Conservation (phyloP, 2,329 filamentous ascomycete genomes). For the Penicillium brevicompactum region DNA sequence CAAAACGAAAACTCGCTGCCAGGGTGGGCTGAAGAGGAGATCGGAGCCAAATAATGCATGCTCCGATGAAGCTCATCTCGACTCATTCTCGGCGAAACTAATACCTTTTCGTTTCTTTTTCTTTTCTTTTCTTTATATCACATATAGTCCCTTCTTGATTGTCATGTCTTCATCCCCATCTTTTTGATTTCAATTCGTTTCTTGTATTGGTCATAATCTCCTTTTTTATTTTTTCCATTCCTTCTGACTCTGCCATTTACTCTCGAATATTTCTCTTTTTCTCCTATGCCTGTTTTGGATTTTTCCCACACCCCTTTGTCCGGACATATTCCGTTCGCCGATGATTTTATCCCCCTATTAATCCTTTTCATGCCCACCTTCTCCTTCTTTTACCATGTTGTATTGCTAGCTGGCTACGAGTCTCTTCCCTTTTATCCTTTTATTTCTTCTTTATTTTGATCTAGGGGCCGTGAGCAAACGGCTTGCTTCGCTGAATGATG, state of each 20-base stretch:
- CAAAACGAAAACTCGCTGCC: slow-evolving; percentile 59
- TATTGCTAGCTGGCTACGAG: slow-evolving; percentile 45
- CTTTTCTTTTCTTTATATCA: slow-evolving; percentile 22
- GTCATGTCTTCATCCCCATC: slow-evolving; percentile 19
- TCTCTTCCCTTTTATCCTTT: slow-evolving; percentile 25
- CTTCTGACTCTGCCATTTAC: slow-evolving; percentile 22
- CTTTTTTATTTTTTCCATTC: slow-evolving; percentile 17
- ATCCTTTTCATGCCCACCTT: slow-evolving; percentile 28
- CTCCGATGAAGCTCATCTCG: slow-evolving; percentile 16
- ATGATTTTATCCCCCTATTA: slow-evolving; percentile 32
- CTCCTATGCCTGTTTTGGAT: slow-evolving; percentile 28
- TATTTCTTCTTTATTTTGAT: slow-evolving; percentile 17
- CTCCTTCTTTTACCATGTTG: slow-evolving; percentile 35
- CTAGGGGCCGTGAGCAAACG: slow-evolving; percentile 10
- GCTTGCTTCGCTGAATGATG: slow-evolving; percentile 10
- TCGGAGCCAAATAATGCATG: slow-evolving; percentile 54
- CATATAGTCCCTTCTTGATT: slow-evolving; percentile 22
- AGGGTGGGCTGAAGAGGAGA: slow-evolving; percentile 67
- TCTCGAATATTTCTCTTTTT: slow-evolving; percentile 19
- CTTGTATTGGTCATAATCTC: slow-evolving; percentile 37
- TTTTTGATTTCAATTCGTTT: slow-evolving; percentile 28
- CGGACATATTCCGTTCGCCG: slow-evolving; percentile 29
- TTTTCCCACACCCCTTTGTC: slow-evolving; percentile 24
- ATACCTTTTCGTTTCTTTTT: slow-evolving; percentile 19
- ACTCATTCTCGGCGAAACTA: slow-evolving; percentile 22